Conservation (phyloP, 306 rosid species). For the Lathyrus tuberosus region DNA sequence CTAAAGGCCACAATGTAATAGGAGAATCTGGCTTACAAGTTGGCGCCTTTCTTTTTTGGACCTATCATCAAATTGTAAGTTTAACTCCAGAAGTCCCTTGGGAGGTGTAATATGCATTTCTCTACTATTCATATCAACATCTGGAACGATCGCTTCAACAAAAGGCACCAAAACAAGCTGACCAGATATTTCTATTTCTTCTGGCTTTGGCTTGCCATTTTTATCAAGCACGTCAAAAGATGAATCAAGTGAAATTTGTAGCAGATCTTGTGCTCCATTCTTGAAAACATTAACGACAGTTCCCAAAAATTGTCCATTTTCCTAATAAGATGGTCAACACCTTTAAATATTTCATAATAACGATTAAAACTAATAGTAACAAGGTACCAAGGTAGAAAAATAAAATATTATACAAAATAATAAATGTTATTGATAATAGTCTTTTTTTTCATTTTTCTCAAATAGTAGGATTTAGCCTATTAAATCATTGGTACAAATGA, state of each 20-base stretch:
- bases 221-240: conserved; percentile 59
- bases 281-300: conserved; percentile 70
- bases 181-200: conserved; percentile 52
- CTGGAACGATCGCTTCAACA: conserved; percentile 94
- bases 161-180: conserved; percentile 89
- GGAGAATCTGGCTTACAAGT: conserved; percentile 82
- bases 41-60: conserved; percentile 97
- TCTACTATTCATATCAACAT: conserved; percentile 67
- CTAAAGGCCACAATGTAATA: conserved; percentile 37
- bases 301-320: conserved; percentile 73
- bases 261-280: conserved; percentile 81
- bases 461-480: conserved; percentile 26
- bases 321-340: conserved; percentile 58
- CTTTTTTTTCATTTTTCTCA: conserved; percentile 11
- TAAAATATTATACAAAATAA: conserved; percentile 23
- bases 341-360: conserved; percentile 34
- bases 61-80: conserved; percentile 73
- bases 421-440: conserved; percentile 14
- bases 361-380: conserved; percentile 29
- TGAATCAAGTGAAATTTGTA: conserved; percentile 75
- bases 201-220: conserved; percentile 60
- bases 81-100: conserved; percentile 91
- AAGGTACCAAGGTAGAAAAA: conserved; percentile 29
- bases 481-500: conserved; percentile 14
- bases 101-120: conserved; percentile 89